Evolutionary conservation across 2,329 filamentous ascomycete genomes (phyloP), one percentile per base, ranked within the genome.

Genomic region (Fusarium chuoi): DNA sequence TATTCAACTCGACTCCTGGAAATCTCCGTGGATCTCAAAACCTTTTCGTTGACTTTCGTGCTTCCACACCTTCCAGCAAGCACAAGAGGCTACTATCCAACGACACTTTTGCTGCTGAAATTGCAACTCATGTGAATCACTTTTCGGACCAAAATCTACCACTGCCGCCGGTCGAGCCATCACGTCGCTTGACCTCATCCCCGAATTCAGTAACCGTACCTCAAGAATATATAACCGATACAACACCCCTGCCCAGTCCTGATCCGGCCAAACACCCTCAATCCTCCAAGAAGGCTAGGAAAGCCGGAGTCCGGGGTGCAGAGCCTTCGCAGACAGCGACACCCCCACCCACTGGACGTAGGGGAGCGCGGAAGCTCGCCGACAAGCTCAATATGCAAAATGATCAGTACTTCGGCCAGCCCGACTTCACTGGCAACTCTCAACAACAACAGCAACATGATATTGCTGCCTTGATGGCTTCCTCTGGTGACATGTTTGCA

Each of bases 1-100:
- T 91, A 77, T 91, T 91, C 84, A 89, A 90, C 82, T 83, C 86
- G n/a, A 90, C 89, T 14, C 89, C 89, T 22, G 89, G 88, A 54
- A 89, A 90, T 78, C 83, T 90, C 62, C 84, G 84, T 76, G 86
- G 83, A 60, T 80, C 83, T 48, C 83, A 85, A 64, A 83, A 79
- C 65, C 79, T 82, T 20, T 89, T 88, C 78, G 76, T 82, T 73
- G 86, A 87, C 74, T 85, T 86, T 76, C 77, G 78, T 78, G 73
- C 81, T 77, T 62, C 83, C 79, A 70, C 79, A 44, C 82, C 84
- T 20, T 82, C 82, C 64, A 79, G 77, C 46, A 74, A 80, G 26
- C 85, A 87, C 71, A 89, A 88, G 77, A 85, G 86, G 52, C 81
- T 85, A n/a, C 81, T 87, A n/a, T 89, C 88, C 56, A 81, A 83